A percentile compares a stretch with the other conserved stretches of the same genome.
Conservation (phyloP, 768 basidiomycete genomes). For the Royoungia palumana region DNA sequence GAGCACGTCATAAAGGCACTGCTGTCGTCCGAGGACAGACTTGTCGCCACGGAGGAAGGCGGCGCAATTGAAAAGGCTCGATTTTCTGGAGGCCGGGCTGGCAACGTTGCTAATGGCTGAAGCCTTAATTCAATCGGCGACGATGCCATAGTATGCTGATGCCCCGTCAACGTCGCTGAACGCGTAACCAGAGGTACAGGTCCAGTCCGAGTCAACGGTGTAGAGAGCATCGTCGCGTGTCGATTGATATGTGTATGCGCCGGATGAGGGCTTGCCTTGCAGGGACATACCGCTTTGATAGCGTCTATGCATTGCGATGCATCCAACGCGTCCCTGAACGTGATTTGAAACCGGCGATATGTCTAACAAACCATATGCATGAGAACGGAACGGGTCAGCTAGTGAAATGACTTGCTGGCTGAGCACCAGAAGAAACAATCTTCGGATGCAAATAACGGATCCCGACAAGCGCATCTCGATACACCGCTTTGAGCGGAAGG, state of each 20-base stretch:
- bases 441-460: slow-evolving; percentile 66
- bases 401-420: slow-evolving; percentile 27
- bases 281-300: slow-evolving; percentile 70
- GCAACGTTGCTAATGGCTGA: neutral
- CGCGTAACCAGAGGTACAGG: neutral
- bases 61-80: neutral
- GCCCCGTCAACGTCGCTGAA: neutral
- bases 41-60: slow-evolving; percentile 4
- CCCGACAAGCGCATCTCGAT: slow-evolving; percentile 69
- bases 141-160: slow-evolving; percentile 5
- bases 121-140: neutral
- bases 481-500: slow-evolving; percentile 77
- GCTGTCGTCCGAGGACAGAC: slow-evolving; percentile 27
- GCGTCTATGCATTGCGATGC: slow-evolving; percentile 58
- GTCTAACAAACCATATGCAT: slow-evolving; percentile 43
- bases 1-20: slow-evolving; percentile 25
- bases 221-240: slow-evolving; percentile 14
- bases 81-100: neutral
- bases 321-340: slow-evolving; percentile 49
- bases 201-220: slow-evolving; percentile 13
- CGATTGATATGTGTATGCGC: slow-evolving; percentile 17
- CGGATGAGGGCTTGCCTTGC: slow-evolving; percentile 52
- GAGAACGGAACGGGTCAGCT: slow-evolving; percentile 5
- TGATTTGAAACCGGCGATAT: slow-evolving; percentile 75
- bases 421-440: slow-evolving; percentile 24